Evolutionary conservation across 305 asterid species (phyloP), one percentile per base, ranked within the genome.

Genomic region (Plantago coronopus): DNA sequence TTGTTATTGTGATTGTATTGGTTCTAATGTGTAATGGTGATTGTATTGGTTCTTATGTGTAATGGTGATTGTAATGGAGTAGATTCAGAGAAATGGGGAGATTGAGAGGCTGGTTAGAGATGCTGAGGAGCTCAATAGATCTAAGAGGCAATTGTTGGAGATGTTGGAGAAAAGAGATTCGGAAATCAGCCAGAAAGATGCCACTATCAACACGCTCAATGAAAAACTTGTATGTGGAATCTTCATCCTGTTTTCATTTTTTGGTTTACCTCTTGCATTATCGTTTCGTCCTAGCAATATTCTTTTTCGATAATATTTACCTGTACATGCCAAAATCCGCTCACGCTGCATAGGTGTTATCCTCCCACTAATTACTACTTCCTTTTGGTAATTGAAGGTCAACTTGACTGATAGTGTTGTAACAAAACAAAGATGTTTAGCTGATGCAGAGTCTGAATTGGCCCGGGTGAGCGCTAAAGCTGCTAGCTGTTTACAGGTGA

Each of bases 81-180:
- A 93, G 98, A 74, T 72, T 50, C 94, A 80, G 49, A 93, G 82
- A 53, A 91, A 82, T 69, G 95, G 99, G 67, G 93, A 79, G 74
- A 78, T 87, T 60, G 95, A 85, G 72, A 75, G 96, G 77, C 68
- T 85, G 76, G 64, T 73, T 10, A 69, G 78, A 69, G 96, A 85
- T 69, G 76, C 78, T 4, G 70, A 84, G 2, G 96, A 89, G 68
- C 79, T 81, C 23, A 95, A 81, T 71, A 85, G 80, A 74, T 85
- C 96, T 2, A 94, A 89, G 79, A 84, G 95, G 72, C 95, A 94
- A 68, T 66, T 94, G 85, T 79, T 89, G 83, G 96, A 89, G 48
- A 63, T 89, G 70, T 54, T 89, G 78, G 96, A 83, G 81, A 84
- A 78, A 65, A 89, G 81, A 76, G 96, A 89, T 55, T 54, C 70